Base-by-base conservation (phyloP, 176 grass and related monocot species). In the Raddia guianensis region DNA sequence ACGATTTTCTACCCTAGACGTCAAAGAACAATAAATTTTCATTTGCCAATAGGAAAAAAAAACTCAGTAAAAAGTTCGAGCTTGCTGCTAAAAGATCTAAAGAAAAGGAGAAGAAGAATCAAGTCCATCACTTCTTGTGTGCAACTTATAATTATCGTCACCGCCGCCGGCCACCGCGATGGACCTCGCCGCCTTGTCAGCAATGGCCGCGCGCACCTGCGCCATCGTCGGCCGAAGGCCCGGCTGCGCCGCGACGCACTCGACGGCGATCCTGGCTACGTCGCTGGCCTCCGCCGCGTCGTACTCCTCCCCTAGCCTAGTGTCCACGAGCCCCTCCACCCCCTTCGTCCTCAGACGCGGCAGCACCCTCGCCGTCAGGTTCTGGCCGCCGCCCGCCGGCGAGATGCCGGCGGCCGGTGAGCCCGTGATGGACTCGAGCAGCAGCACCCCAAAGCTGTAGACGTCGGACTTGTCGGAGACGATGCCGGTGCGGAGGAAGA, bases 401-500 rank as follows among this genome's bases (percentile, higher is more conserved):
- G 79, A 52, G 37, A 40, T 40, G 11, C 66, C 81, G 9, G 85
- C 92, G 19, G 80, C 90, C 27, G 87, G 80, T 60, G 74, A 27
- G 11, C 95, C 95, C 0, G 95, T 98, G 79, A 98, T 8, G 73
- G 66, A 73, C 66, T 94, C 92, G 76, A 98, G 84, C 20, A 94
- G 62, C 4, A 98, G 58, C 51, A 94, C 95, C 8, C 95, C 95
- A 76, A 98, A 98, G 88, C 90, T 89, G 77, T 94, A 98, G 4
- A 94, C 86, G 53, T 98, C 95, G 19, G 83, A 92, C 52, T 87
- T 92, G 76, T 87, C 91, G 19, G 95, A 94, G 27, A 83, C 85
- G 74, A 98, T 75, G 79, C 95, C 95, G 6, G 95, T 94, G 27
- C 90, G 95, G 73, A 98, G 87, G 88, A 89, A 98, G 86, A 87